Evolutionary conservation across 2,329 filamentous ascomycete genomes (phyloP).

Genomic region (Colletotrichum sansevieriae): DNA sequence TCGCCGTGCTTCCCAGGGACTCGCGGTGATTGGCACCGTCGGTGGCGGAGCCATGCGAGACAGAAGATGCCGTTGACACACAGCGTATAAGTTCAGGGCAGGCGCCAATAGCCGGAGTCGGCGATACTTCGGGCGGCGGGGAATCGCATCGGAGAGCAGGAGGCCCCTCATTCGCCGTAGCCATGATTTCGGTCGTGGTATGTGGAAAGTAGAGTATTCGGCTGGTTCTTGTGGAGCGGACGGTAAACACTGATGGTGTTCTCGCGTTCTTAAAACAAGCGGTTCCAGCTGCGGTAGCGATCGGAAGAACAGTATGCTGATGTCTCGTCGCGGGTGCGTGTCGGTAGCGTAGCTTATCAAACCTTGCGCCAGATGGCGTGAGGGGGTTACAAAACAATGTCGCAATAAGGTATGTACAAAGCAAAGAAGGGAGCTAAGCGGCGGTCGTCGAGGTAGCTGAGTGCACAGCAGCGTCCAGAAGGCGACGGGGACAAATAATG

Average conservation of each 20-base stretch:
- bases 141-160: conserved; percentile 65
- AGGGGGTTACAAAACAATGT: conserved; percentile 22
- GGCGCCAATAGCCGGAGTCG: conserved; percentile 72
- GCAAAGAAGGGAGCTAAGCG: background rate
- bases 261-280: background rate
- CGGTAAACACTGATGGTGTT: background rate
- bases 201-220: conserved; percentile 13
- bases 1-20: conserved; percentile 69
- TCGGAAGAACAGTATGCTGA: conserved; percentile 8
- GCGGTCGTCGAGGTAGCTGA: conserved; percentile 11
- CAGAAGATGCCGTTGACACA: conserved; percentile 72
- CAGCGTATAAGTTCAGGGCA: conserved; percentile 72
- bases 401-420: conserved; percentile 16
- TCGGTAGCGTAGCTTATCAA: conserved; percentile 4
- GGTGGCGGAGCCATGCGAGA: conserved; percentile 67
- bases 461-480: conserved; percentile 38
- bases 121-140: conserved; percentile 74
- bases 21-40: conserved; percentile 63
- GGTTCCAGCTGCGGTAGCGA: conserved; percentile 2
- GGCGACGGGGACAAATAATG: conserved; percentile 11
- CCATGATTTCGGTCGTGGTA: conserved; percentile 46
- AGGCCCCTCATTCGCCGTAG: conserved; percentile 50
- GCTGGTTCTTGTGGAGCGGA: conserved; percentile 8
- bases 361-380: conserved; percentile 19
- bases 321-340: conserved; percentile 28